phyloP scores from a whole-genome alignment of 169 alveolate species.

The Plasmodium gaboni region DNA sequence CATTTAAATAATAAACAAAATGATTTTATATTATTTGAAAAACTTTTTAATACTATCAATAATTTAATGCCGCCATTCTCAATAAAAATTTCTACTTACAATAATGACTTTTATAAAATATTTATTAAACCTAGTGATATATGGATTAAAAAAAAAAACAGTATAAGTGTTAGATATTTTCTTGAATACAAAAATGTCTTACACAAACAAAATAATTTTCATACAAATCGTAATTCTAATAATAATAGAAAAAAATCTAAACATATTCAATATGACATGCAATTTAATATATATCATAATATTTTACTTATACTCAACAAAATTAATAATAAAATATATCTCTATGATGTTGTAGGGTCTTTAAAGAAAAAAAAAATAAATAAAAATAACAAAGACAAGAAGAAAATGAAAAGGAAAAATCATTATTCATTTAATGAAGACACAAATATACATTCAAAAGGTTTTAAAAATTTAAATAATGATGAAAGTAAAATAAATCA shows the following conservation, averaged over 20 bases:
- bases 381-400: background rate
- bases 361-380: slow-evolving; percentile 6
- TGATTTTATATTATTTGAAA: slow-evolving; percentile 49
- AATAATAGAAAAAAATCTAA: background rate
- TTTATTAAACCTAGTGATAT: slow-evolving; percentile 65
- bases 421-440: background rate
- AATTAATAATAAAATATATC: slow-evolving; percentile 19
- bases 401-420: background rate
- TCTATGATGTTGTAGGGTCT: slow-evolving; percentile 15
- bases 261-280: background rate
- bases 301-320: slow-evolving; percentile 9
- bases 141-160: slow-evolving; percentile 69
- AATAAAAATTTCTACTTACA: slow-evolving; percentile 39
- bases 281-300: slow-evolving; percentile 21
- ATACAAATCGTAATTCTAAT: background rate
- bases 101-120: slow-evolving; percentile 44
- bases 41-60: slow-evolving; percentile 36
- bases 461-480: no score
- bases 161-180: slow-evolving; percentile 54
- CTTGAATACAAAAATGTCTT: slow-evolving; percentile 20
- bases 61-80: slow-evolving; percentile 75
- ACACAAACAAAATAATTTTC: background rate
- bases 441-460: no score
- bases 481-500: background rate
- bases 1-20: slow-evolving; percentile 13